These are phyloP conservation scores for Penicillium maclennaniae DNA, from an alignment of 495 filamentous ascomycete species.

Conservation along the genomic window DNA sequence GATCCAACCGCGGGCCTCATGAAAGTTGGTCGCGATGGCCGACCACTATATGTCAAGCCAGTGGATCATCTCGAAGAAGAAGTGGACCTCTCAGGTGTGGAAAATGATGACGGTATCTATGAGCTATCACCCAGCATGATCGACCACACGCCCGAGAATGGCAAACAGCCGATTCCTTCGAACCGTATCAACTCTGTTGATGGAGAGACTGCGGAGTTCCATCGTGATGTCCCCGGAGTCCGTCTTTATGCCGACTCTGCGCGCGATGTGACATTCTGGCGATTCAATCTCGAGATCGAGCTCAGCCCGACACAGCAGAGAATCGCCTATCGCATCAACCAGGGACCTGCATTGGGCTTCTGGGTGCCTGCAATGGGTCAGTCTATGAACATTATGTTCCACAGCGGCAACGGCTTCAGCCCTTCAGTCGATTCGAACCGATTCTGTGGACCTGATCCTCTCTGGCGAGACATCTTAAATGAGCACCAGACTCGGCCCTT, in stretches of 20 bases:
- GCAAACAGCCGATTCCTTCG: conserved; percentile 38
- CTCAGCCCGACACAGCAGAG: conserved; percentile 69
- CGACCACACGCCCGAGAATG: conserved; percentile 35
- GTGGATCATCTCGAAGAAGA: conserved; percentile 75
- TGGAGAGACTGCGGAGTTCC: conserved; percentile 71
- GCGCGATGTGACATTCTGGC: conserved; percentile 90
- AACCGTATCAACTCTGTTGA: conserved; percentile 48
- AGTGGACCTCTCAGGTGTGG: conserved; percentile 67
- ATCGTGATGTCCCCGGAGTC: conserved; percentile 74
- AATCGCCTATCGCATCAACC: conserved; percentile 93
- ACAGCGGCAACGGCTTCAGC: conserved; percentile 96
- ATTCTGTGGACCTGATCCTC: conserved; percentile 87
- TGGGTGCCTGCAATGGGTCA: conserved; percentile 87
- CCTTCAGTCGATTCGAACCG: conserved; percentile 68
- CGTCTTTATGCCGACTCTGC: conserved; percentile 81
- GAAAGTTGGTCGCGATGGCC: conserved; percentile 75
- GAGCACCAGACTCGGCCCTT: conserved; percentile 89
- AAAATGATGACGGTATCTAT: conserved; percentile 79
- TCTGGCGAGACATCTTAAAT: conserved; percentile 95
- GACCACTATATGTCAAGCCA: conserved; percentile 76
- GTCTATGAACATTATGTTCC: conserved; percentile 97
- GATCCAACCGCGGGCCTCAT: conserved; percentile 85
- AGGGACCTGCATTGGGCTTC: conserved; percentile 82
- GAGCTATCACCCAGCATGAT: conserved; percentile 51
- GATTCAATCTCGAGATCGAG: conserved; percentile 91